Percentiles rank a stretch among this genome's conserved stretches.
phyloP scores from a whole-genome alignment of 169 alveolate species.

The Eimeria praecox region DNA sequence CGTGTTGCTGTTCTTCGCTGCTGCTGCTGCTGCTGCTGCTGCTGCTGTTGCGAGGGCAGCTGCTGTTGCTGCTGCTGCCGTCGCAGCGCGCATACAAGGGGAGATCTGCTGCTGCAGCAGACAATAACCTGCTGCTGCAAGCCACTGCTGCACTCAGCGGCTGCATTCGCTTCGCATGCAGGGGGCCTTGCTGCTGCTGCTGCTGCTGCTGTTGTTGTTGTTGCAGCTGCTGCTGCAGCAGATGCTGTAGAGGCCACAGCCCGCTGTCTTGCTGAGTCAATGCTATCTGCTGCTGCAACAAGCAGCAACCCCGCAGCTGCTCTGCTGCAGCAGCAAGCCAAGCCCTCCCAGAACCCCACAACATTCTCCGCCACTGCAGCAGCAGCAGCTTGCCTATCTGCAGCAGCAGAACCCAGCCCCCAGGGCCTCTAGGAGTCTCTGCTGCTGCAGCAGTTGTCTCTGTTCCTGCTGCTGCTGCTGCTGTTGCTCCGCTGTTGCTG shows the following conservation, averaged over 20 bases:
- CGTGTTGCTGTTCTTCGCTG: constrained; percentile 41
- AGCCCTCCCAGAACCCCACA: background rate
- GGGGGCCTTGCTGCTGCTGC: constrained; percentile 22
- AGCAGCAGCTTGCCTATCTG: constrained; percentile 46
- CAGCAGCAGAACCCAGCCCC: constrained; percentile 65
- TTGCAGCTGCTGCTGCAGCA: constrained; percentile 21
- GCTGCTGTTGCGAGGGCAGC: background rate
- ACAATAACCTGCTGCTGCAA: constrained; percentile 49
- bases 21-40: constrained; percentile 65
- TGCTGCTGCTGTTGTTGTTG: constrained; percentile 65
- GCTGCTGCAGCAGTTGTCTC: constrained; percentile 31
- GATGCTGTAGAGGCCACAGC: constrained; percentile 49
- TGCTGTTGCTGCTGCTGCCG: constrained; percentile 41
- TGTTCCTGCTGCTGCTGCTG: constrained; percentile 37
- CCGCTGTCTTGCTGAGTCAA: background rate
- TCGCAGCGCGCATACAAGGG: constrained; percentile 75
- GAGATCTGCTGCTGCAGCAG: constrained; percentile 73
- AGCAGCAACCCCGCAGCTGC: constrained; percentile 13
- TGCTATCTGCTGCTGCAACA: constrained; percentile 24
- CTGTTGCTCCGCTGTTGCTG: constrained; percentile 28
- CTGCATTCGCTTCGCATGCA: constrained; percentile 23
- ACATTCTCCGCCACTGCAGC: constrained; percentile 38
- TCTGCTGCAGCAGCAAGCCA: constrained; percentile 73
- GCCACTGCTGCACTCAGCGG: constrained; percentile 54
- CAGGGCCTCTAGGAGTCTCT: constrained; percentile 50